These are phyloP conservation scores for Lepidium aucheri DNA, from an alignment of 345 rosid species.

Conservation along the genomic window DNA sequence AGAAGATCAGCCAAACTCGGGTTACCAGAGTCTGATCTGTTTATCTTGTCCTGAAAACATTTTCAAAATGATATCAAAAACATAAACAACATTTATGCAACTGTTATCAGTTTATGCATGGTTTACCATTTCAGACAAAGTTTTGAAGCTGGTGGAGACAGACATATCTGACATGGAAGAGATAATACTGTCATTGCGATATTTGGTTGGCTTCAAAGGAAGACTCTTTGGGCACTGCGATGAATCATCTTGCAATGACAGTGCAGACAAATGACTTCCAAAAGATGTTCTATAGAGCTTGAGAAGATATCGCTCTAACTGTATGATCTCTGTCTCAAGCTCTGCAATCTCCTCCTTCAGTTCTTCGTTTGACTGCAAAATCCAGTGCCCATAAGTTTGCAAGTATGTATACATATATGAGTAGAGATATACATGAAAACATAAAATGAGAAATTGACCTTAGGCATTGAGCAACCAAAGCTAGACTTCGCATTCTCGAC, in stretches of 20 bases:
- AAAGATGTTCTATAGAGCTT: slow-evolving; percentile 59
- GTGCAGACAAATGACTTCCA: slow-evolving; percentile 28
- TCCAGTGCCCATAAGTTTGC: neutral
- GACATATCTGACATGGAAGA: slow-evolving; percentile 4
- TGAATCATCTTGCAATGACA: slow-evolving; percentile 5
- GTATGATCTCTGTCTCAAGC: slow-evolving; percentile 56
- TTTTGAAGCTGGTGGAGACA: neutral
- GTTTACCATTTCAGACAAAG: slow-evolving; percentile 7
- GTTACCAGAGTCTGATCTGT: slow-evolving; percentile 30
- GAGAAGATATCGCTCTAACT: slow-evolving; percentile 52
- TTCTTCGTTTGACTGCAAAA: slow-evolving; percentile 42
- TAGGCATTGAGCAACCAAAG: slow-evolving; percentile 5
- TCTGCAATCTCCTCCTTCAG: slow-evolving; percentile 46
- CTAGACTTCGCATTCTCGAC: slow-evolving; percentile 2
- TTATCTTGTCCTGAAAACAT: slow-evolving; percentile 32
- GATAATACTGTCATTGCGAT: slow-evolving; percentile 21
- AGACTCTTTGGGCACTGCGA: neutral
- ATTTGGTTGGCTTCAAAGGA: neutral
- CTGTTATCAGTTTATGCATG: neutral
- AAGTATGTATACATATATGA: neutral
- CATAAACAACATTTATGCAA: neutral
- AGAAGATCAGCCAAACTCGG: slow-evolving; percentile 74
- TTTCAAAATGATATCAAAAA: neutral
- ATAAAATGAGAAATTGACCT: neutral
- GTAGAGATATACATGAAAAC: neutral